Percentiles rank a stretch among this genome's conserved stretches.
Evolutionary conservation across 495 filamentous ascomycete species (phyloP).

Genomic region (Aspergillus mulundensis): DNA sequence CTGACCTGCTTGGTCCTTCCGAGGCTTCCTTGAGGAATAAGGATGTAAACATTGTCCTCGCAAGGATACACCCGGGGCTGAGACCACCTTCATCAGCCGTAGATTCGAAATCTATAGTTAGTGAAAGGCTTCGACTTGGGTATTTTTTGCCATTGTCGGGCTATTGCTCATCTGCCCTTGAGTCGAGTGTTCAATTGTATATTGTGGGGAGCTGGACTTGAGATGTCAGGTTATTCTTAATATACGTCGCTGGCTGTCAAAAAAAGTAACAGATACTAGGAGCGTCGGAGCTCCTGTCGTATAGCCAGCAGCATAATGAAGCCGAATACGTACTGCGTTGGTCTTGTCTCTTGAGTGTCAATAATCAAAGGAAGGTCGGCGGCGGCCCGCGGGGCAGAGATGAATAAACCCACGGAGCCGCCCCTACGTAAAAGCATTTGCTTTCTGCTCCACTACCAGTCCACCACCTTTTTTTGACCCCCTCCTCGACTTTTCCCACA

Average conservation of each 20-base stretch:
- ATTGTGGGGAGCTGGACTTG: not conserved
- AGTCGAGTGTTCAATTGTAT: not conserved
- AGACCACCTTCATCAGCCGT: no score
- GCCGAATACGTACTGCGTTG: not conserved
- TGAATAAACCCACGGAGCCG: conserved; percentile 24
- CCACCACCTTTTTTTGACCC: conserved; percentile 14
- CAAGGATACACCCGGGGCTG: not conserved
- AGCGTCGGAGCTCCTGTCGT: not conserved
- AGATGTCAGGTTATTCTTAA: not conserved
- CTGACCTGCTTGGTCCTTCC: not conserved
- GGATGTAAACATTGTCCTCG: not conserved
- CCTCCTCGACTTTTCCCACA: conserved; percentile 18
- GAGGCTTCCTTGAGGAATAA: not conserved
- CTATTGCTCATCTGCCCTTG: no score
- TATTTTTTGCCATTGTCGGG: no score
- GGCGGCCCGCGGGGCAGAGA: not conserved
- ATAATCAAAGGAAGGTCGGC: not conserved
- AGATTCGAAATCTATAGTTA: no score
- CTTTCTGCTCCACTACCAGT: conserved; percentile 24
- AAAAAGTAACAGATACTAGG: not conserved
- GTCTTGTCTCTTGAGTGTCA: not conserved
- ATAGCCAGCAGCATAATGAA: not conserved
- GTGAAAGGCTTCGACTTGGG: no score
- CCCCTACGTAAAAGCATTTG: conserved; percentile 35
- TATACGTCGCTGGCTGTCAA: not conserved